A percentile compares a stretch with the other conserved stretches of the same genome.
Evolutionary conservation across 2,329 filamentous ascomycete species (phyloP).

Genomic region (Aspergillus ochraceus): DNA sequence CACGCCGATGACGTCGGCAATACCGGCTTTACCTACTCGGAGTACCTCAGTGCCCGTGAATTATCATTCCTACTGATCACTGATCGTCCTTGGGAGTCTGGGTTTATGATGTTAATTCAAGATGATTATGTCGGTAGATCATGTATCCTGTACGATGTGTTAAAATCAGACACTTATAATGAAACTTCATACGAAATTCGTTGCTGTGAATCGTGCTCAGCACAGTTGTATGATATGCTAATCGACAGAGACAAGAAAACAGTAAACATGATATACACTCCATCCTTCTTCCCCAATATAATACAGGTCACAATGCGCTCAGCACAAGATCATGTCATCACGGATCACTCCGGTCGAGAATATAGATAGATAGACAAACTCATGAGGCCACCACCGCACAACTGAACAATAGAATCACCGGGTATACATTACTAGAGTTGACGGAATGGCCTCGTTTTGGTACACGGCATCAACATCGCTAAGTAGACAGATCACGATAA

Average conservation of each 20-base stretch:
- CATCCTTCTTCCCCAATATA: not conserved
- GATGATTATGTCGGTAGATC: no score
- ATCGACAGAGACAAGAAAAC: no score
- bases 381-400: not conserved
- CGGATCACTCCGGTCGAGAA: not conserved
- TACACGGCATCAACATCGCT: constrained; percentile 13
- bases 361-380: not conserved
- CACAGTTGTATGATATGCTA: not conserved
- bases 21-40: no score
- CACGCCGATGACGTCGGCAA: not conserved
- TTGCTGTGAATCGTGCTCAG: not conserved
- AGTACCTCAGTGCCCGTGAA: no score
- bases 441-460: not conserved
- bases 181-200: no score
- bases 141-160: no score
- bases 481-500: not conserved
- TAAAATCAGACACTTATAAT: no score
- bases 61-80: no score
- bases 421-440: not conserved
- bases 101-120: no score
- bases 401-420: not conserved
- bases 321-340: not conserved
- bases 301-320: not conserved
- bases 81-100: no score
- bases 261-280: not conserved